Conservation (phyloP, 2,329 filamentous ascomycete genomes). For the Calonectria multiphialidica region DNA sequence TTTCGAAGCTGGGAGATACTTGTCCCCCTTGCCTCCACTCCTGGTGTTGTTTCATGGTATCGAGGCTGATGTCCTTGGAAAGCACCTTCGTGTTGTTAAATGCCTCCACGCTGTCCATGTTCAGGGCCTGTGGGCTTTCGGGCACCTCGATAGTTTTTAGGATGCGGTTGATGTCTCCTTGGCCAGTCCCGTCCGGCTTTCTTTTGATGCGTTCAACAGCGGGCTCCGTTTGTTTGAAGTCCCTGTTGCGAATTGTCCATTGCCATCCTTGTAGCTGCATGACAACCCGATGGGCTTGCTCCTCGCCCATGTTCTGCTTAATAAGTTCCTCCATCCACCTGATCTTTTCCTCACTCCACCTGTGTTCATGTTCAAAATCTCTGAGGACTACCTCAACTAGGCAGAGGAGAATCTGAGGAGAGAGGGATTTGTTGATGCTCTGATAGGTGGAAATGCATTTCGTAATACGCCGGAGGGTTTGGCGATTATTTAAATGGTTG, state of each 20-base stretch:
- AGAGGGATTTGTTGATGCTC: slow-evolving; percentile 35
- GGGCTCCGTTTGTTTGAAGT: neutral
- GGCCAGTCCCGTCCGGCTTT: neutral
- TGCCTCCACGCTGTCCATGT: neutral
- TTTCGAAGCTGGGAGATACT: neutral
- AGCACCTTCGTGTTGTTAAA: neutral
- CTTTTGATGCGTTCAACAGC: neutral
- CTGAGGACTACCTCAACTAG: slow-evolving; percentile 44
- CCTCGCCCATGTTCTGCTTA: slow-evolving; percentile 21
- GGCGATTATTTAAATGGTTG: slow-evolving; percentile 44
- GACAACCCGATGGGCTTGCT: slow-evolving; percentile 30
- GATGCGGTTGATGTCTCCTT: neutral
- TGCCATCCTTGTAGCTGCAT: slow-evolving; percentile 37
- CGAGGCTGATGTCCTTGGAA: neutral
- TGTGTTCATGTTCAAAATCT: slow-evolving; percentile 50
- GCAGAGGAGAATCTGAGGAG: slow-evolving; percentile 42
- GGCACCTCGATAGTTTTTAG: too few species aligned
- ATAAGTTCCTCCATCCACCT: slow-evolving; percentile 37
- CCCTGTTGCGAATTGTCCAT: slow-evolving; percentile 30
- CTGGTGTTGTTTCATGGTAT: too few species aligned
- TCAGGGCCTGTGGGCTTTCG: neutral
- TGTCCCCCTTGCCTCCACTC: neutral
- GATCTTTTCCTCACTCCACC: slow-evolving; percentile 40
- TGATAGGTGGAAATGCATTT: slow-evolving; percentile 42
- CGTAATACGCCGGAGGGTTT: slow-evolving; percentile 46